A percentile compares a stretch with the other conserved stretches of the same genome.
phyloP scores from a whole-genome alignment of 805 yeast species.

The Metschnikowia gelsemii region DNA sequence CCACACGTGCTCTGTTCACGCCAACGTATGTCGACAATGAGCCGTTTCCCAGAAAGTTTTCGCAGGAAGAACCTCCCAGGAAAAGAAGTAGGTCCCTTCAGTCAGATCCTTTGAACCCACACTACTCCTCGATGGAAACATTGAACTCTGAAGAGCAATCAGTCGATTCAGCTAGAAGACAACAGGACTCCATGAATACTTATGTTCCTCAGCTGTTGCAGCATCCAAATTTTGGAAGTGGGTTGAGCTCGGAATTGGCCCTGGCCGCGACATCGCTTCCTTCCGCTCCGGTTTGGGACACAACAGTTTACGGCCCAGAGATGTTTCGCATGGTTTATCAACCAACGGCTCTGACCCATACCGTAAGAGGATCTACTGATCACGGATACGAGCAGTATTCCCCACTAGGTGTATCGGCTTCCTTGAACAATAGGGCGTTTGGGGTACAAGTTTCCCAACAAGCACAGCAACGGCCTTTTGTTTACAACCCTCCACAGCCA shows the following conservation, averaged over 20 bases:
- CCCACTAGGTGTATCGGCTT: background rate
- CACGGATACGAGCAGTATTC: constrained; percentile 9
- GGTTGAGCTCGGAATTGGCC: background rate
- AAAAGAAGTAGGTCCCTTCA: constrained; percentile 8
- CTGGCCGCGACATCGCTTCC: background rate
- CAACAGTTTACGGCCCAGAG: constrained; percentile 1
- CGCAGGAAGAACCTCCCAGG: constrained; percentile 3
- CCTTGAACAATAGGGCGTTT: constrained; percentile 8
- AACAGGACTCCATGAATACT: background rate
- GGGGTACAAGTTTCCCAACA: constrained; percentile 11
- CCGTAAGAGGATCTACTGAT: background rate
- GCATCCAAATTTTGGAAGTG: constrained; percentile 5
- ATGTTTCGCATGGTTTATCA: background rate
- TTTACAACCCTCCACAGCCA: background rate
- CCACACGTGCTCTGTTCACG: background rate
- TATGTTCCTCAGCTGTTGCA: constrained; percentile 8
- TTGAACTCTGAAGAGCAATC: background rate
- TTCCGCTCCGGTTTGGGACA: background rate
- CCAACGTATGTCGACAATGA: background rate
- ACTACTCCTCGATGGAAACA: background rate
- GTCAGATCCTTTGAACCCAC: background rate
- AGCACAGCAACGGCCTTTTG: constrained; percentile 1
- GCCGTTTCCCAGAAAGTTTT: background rate
- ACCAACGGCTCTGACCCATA: background rate
- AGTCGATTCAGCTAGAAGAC: background rate